Evolutionary conservation across 2,329 filamentous ascomycete genomes (phyloP).

Genomic region (Hymenoscyphus salicellus): DNA sequence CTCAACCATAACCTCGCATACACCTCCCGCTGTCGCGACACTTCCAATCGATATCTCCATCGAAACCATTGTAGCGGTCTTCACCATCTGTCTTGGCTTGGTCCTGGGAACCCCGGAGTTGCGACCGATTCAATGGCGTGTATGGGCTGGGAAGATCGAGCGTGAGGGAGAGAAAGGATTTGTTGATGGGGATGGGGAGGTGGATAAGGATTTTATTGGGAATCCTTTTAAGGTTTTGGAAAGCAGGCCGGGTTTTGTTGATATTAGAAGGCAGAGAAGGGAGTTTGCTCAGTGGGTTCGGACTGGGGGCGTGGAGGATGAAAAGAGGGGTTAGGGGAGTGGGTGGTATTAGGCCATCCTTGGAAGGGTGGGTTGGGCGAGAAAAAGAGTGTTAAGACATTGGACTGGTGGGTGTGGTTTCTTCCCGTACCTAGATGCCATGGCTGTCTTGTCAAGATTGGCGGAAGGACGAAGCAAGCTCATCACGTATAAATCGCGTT

Average conservation of each 20-base stretch:
- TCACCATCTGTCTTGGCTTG: conserved; percentile 79
- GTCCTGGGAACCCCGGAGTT: conserved; percentile 74
- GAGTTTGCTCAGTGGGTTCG: conserved; percentile 77
- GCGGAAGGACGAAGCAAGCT: too few species aligned
- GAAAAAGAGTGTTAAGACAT: not conserved
- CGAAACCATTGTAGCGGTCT: conserved; percentile 77
- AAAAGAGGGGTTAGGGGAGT: conserved; percentile 21
- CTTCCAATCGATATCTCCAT: conserved; percentile 84
- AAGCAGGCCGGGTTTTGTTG: conserved; percentile 77
- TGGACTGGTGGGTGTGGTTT: not conserved
- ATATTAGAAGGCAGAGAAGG: conserved; percentile 76
- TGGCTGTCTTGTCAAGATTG: too few species aligned
- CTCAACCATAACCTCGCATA: conserved; percentile 44
- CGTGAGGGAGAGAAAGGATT: conserved; percentile 64
- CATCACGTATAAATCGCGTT: too few species aligned
- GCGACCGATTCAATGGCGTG: conserved; percentile 79
- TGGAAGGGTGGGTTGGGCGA: not conserved
- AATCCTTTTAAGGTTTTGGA: conserved; percentile 82
- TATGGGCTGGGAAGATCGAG: conserved; percentile 83
- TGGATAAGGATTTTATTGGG: conserved; percentile 66
- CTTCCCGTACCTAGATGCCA: too few species aligned
- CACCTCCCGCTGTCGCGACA: conserved; percentile 41
- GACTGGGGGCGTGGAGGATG: conserved; percentile 27
- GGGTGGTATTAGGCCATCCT: too few species aligned
- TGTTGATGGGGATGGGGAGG: conserved; percentile 56